Percentiles rank a stretch among this genome's conserved stretches.
These are phyloP conservation scores for Eutrema yunnanense DNA, from an alignment of 345 rosid species.

Conservation along the genomic window DNA sequence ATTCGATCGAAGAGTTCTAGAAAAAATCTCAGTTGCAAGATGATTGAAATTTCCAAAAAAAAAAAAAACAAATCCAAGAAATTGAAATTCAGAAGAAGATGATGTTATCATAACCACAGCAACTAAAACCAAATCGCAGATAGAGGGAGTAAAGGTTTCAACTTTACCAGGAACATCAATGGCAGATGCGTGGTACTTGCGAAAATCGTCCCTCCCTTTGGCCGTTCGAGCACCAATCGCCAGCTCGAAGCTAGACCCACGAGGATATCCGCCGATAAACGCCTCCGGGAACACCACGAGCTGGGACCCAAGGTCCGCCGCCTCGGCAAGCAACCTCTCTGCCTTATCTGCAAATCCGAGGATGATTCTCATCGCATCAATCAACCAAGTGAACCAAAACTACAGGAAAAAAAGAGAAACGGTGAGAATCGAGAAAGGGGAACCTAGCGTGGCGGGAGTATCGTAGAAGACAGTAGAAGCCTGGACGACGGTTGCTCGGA, in stretches of 20 bases:
- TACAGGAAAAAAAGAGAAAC: neutral
- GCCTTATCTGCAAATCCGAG: conserved; percentile 57
- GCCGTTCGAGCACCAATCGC: conserved; percentile 63
- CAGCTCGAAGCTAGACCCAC: conserved; percentile 78
- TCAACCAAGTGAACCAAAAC: neutral
- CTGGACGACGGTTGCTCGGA: conserved; percentile 92
- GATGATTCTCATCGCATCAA: neutral
- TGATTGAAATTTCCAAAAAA: neutral
- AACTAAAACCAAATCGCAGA: neutral
- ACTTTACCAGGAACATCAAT: conserved; percentile 75
- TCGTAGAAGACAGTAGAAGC: conserved; percentile 90
- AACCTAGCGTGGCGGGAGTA: conserved; percentile 86
- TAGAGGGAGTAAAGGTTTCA: neutral
- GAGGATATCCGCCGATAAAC: conserved; percentile 87
- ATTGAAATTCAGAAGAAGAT: neutral
- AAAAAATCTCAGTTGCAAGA: neutral
- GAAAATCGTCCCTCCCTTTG: conserved; percentile 81
- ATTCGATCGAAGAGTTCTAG: neutral
- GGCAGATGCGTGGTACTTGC: conserved; percentile 81
- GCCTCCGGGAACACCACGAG: conserved; percentile 96
- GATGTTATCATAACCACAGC: neutral
- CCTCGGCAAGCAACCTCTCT: conserved; percentile 81
- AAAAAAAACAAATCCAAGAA: neutral
- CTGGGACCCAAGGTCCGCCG: conserved; percentile 73
- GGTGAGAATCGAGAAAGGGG: neutral